A percentile compares a stretch with the other conserved stretches of the same genome.
phyloP scores from a whole-genome alignment of 2,329 filamentous ascomycete genomes.

The Aspergillus japonicus region DNA sequence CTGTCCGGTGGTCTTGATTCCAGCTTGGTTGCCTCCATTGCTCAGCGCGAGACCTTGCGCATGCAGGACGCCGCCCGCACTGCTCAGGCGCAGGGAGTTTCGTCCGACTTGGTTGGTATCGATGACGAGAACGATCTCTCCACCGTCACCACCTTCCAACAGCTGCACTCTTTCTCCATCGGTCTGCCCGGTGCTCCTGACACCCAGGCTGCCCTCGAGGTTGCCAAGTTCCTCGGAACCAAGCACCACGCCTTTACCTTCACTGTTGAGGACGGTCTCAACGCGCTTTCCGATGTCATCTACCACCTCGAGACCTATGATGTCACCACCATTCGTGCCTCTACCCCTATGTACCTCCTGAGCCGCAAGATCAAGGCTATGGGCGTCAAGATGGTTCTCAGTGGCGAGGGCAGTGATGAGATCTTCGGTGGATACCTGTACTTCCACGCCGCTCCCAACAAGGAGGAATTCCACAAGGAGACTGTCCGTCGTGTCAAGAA shows the following conservation, averaged over 20 bases:
- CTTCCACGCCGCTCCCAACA: constrained; percentile 92
- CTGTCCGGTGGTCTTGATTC: constrained; percentile 95
- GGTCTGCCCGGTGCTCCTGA: constrained; percentile 91
- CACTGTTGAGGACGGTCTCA: constrained; percentile 93
- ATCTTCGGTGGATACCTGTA: constrained; percentile 98
- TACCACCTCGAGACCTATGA: constrained; percentile 98
- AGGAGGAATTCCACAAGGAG: constrained; percentile 91
- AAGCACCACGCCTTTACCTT: constrained; percentile 99
- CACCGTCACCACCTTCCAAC: constrained; percentile 85
- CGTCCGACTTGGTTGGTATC: constrained; percentile 76
- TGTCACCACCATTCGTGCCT: constrained; percentile 96
- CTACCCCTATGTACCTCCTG: constrained; percentile 96
- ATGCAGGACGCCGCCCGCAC: constrained; percentile 63
- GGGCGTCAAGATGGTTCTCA: constrained; percentile 99
- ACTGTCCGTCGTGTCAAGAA: constrained; percentile 94
- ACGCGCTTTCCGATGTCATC: constrained; percentile 95
- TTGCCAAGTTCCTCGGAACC: constrained; percentile 94
- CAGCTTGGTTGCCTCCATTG: constrained; percentile 90
- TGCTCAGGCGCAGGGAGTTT: constrained; percentile 46
- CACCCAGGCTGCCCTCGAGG: constrained; percentile 85
- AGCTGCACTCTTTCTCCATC: constrained; percentile 98
- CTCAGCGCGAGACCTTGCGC: constrained; percentile 84
- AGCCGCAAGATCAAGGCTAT: constrained; percentile 99
- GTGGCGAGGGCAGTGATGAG: constrained; percentile 94
- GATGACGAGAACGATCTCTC: constrained; percentile 88